Base-by-base conservation (phyloP, 768 basidiomycete genomes). In the Holtermanniella nyarrowii region DNA sequence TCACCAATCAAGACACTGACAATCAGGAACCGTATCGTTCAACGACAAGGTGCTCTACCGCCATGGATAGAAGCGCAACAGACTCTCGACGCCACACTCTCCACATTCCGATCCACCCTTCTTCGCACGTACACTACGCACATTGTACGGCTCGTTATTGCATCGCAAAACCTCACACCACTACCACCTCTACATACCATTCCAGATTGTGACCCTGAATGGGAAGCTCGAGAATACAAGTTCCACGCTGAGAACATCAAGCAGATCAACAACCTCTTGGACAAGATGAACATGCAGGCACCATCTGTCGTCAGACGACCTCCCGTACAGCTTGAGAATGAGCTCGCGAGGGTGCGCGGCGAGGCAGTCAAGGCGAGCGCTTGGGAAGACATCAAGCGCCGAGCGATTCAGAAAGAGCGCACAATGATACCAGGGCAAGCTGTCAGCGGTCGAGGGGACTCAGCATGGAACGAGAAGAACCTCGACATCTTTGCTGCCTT, bases 21-120 rank as follows among this genome's bases (percentile, higher is more conserved):
- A n/a, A 25, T 13, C 46, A 63, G 55, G 63, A 90, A 88, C 59
- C 80, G 87, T 12, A 86, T 88, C 52, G 78, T 89, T 5, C 82
- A 86, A 62, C 76, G 80, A 46, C 83, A 87, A 57, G 86, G 84
- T n/a, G 84, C 83, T 4, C 79, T 80, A 3, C 88, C 87, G 25
- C 83, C 85, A 3, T 90, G 88, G 87, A 82, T 89, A 1, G 86
- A 89, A 71, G 61, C 86, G 26, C 87, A 88, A 69, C 74, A 76
- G 50, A 83, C 83, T 81, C 77, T 89, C 20, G 87, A 89, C 37
- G 67, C 71, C 0, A 76, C 84, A 0, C 69, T 83, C 1, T 63
- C 62, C 4, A 73, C 78, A 2, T 88, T 88, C 71, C 80, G 86
- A 13, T 73, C 77, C 39, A 75, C 81, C 7, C 71, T 88, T 11